These are phyloP conservation scores for Inonotus obliquus DNA, from an alignment of 1,284 basidiomycete genomes.

Conservation along the genomic window DNA sequence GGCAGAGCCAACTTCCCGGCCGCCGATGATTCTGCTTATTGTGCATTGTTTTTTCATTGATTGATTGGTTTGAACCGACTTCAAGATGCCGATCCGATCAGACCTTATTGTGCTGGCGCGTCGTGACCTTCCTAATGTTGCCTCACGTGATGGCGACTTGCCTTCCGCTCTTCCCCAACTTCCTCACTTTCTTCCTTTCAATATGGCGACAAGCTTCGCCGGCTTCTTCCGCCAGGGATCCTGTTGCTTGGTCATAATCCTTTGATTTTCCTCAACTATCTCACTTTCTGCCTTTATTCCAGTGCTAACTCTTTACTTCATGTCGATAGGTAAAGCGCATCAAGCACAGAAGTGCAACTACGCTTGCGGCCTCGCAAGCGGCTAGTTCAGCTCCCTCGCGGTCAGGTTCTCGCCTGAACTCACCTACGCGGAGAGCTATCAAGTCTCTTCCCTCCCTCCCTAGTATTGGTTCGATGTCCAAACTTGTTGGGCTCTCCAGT, in stretches of 20 bases:
- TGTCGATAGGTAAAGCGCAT: conserved; percentile 18
- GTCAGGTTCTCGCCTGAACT: conserved; percentile 7
- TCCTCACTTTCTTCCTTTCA: neutral
- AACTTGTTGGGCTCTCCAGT: neutral
- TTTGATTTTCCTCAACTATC: neutral
- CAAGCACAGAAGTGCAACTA: conserved; percentile 13
- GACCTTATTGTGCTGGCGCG: neutral
- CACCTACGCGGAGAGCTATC: conserved; percentile 7
- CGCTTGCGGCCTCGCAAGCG: neutral
- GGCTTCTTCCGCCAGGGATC: neutral
- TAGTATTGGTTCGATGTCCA: neutral
- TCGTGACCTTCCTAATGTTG: neutral
- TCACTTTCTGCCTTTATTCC: neutral
- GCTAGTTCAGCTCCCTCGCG: conserved; percentile 9
- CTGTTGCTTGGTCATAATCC: neutral
- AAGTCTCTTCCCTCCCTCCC: conserved; percentile 11
- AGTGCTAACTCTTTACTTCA: neutral
- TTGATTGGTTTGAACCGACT: too few species aligned
- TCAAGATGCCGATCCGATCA: neutral
- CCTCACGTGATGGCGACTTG: conserved; percentile 8
- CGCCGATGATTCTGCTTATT: neutral
- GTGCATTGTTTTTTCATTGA: neutral
- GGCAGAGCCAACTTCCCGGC: neutral
- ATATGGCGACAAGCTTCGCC: neutral
- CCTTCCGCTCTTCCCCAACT: neutral